Evolutionary conservation across 257 asterid species (phyloP), one percentile per base, ranked within the genome.

Genomic region (Solanum chaucha): DNA sequence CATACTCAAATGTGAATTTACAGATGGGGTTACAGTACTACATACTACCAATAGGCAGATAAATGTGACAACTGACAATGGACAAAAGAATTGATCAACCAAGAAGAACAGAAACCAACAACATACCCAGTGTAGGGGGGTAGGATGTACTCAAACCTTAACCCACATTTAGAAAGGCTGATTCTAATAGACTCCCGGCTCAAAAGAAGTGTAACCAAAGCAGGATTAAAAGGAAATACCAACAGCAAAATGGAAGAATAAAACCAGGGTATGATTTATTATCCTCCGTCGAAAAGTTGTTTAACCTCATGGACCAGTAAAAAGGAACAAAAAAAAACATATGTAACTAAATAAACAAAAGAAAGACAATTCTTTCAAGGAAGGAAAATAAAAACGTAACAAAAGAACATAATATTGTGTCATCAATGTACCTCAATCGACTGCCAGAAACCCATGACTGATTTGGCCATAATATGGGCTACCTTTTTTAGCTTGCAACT

Each of bases 381-480:
- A 87, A 26, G 36, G 65, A 83, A 83, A 81, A 74, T 24, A 8
- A 74, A 86, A 78, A 35, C 14, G 10, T 41, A 78, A 67, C 32
- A 65, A 68, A 70, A 24, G 85, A 35, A 22, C 41, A 55, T 30
- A 48, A 85, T 58, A 81, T 13, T 48, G 40, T 30, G 24, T 48
- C 85, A 30, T 30, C 85, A 15, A 70, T 77, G 24, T 91, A 94
- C 98, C 98, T 93, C 94, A 59, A 92, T 92, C 41, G 93, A 93
- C 83, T 88, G 93, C 99, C 99, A 97, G 93, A 96, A 97, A 87
- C 92, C 95, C 93, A 88, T 91, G 90, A 95, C 94, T 88, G 96
- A 93, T 89, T 89, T 94, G 41, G 96, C 96, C 92, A 97, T 88
- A 87, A 89, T 89, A 65, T 90, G 91, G 85, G 99, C 95, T 84